Evolutionary conservation across 2,329 filamentous ascomycete genomes (phyloP).

Genomic region (Grosmannia huntii): DNA sequence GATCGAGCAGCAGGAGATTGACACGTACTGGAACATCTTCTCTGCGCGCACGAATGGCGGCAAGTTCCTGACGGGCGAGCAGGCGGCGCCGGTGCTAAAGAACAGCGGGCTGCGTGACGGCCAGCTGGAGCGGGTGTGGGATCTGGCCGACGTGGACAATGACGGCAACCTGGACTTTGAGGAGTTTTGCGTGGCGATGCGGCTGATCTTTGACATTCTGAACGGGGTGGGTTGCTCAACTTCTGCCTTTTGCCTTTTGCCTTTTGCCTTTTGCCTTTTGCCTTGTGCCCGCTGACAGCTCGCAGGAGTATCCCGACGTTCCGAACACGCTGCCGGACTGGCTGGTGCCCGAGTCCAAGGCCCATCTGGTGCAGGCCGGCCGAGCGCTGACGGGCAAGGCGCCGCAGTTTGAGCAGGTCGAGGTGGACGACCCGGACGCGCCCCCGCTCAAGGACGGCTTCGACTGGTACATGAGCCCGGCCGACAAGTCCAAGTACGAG

Average conservation of each 20-base stretch:
- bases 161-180: constrained; percentile 98
- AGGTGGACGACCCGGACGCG: constrained; percentile 55
- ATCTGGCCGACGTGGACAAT: constrained; percentile 91
- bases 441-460: constrained; percentile 88
- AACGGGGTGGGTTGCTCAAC: constrained; percentile 55
- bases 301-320: constrained; percentile 79
- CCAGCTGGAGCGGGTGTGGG: constrained; percentile 96
- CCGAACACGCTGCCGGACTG: constrained; percentile 79
- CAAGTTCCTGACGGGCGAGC: constrained; percentile 47
- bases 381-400: constrained; percentile 68
- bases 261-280: background rate
- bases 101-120: constrained; percentile 50
- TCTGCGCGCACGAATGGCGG: constrained; percentile 44
- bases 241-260: background rate
- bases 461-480: constrained; percentile 97
- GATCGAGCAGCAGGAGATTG: constrained; percentile 49
- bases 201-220: constrained; percentile 90
- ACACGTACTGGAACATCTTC: constrained; percentile 56
- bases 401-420: constrained; percentile 72
- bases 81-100: constrained; percentile 49
- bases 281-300: background rate
- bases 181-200: constrained; percentile 98
- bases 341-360: constrained; percentile 92
- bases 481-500: constrained; percentile 87
- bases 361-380: constrained; percentile 74